These are phyloP conservation scores for Scedosporium apiospermum DNA, from an alignment of 2,329 filamentous ascomycete species.

Conservation along the genomic window DNA sequence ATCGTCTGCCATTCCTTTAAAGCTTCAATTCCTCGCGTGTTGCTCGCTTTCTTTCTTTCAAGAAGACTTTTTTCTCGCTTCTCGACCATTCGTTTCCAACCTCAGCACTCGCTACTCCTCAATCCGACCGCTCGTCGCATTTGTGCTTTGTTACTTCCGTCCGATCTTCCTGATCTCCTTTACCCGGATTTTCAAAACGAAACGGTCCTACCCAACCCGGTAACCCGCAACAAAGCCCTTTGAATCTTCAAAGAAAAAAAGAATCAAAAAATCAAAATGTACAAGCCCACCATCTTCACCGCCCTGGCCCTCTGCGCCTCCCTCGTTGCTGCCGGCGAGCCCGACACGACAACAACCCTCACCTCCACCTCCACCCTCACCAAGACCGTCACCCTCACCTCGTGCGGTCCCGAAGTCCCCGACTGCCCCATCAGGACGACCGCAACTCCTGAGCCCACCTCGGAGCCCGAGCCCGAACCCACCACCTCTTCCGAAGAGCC, in stretches of 20 bases:
- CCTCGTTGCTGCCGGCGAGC: background rate
- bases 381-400: conserved; percentile 10
- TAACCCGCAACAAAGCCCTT: background rate
- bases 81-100: background rate
- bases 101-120: background rate
- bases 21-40: background rate
- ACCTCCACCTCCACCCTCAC: conserved; percentile 11
- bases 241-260: background rate
- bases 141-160: no score
- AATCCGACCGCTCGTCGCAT: background rate
- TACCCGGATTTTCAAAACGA: no score
- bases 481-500: background rate
- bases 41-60: background rate
- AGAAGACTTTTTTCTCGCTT: background rate
- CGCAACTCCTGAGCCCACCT: conserved; percentile 7
- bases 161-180: background rate
- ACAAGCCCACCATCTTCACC: conserved; percentile 2
- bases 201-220: background rate
- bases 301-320: background rate
- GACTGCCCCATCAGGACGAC: conserved; percentile 7
- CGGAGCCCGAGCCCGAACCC: conserved; percentile 5
- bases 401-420: conserved; percentile 10
- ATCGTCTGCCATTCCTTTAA: background rate
- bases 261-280: background rate
- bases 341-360: conserved; percentile 8